Base-by-base conservation (phyloP, 164 flowering plant species). In the Aristolochia contorta region DNA sequence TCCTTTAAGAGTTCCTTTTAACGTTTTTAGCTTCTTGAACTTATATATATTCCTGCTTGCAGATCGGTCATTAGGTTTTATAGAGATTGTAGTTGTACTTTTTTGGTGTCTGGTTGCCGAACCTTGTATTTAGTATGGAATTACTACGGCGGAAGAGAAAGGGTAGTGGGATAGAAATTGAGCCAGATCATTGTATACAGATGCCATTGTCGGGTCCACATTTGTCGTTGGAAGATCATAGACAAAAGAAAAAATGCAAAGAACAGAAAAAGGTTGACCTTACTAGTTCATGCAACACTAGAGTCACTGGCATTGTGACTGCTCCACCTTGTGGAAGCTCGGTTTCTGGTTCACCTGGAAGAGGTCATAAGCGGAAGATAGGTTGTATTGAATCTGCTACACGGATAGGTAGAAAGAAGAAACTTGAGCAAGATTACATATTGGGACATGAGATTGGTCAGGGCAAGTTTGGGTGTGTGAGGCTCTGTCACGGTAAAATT, bases 301-400 rank as follows among this genome's bases (percentile, higher is more conserved):
- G 89, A 65, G 76, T 78, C 37, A 74, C 76, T 16, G 91, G 92
- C 3, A 60, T 85, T 54, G 89, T 85, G 16, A 84, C 93, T 2
- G 96, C 89, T 0, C 97, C 96, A 0, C 82, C 85, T 1, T 81
- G 82, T 70, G 87, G 93, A 19, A 75, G 77, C 19, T 78, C 87
- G 0, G 73, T 78, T 0, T 65, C 75, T 58, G 77, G 78, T 47
- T 56, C 70, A 0, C 66, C 74, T 21, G 93, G 94, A 33, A 77
- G 97, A 60, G 98, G 98, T 25, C 76, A 80, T 45, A 93, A 93
- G 80, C 78, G 98, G 81, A 93, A 93, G 78, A 84, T 93, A 24
- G 98, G 98, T 46, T 93, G 98, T 63, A 88, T 93, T 54, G 98
- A 90, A 21, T 75, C 70, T 2, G 79, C 81, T 0, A 89, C 92